Base-by-base conservation (phyloP, 257 asterid genomes). In the Parsonsia alboflavescens region DNA sequence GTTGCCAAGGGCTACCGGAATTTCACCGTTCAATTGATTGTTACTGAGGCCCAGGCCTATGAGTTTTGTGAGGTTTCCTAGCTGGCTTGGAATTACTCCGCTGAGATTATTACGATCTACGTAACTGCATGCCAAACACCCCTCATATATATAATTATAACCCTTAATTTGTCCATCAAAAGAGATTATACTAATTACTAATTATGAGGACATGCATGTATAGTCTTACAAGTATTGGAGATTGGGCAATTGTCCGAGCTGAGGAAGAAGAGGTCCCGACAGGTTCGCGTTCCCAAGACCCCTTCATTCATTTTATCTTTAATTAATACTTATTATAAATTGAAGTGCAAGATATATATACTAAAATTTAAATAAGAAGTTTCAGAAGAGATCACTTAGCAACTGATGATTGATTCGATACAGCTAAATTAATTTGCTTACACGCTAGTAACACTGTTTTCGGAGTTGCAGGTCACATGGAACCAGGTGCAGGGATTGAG, bases 281-380 rank as follows among this genome's bases (percentile, higher is more conserved):
- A 89, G 76, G 83, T 84, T 86, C 24, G 93, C 93, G 48, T 82
- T 86, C 75, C 93, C 96, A 76, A 89, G 91, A 78, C 86, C 91
- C 79, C 96, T 89, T 79, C 80, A 75, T 13, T 33, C n/a, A n/a
- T n/a, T n/a, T n/a, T n/a, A n/a, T n/a, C n/a, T n/a, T n/a, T n/a
- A n/a, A n/a, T n/a, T n/a, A n/a, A n/a, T n/a, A n/a, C n/a, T n/a
- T n/a, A n/a, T n/a, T n/a, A n/a, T n/a, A n/a, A n/a, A n/a, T n/a
- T n/a, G n/a, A n/a, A n/a, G 39, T 33, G 39, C 39, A 33, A 22
- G 13, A 26, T 4, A n/a, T n/a, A n/a, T n/a, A 13, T 11, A 6
- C 56, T 15, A n/a, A n/a, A n/a, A n/a, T n/a, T n/a, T n/a, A n/a
- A n/a, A n/a, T n/a, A n/a, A n/a, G n/a, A n/a, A n/a, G n/a, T n/a